A percentile compares a stretch with the other conserved stretches of the same genome.
phyloP scores from a whole-genome alignment of 768 basidiomycete genomes.

The Pisolithus sp. region DNA sequence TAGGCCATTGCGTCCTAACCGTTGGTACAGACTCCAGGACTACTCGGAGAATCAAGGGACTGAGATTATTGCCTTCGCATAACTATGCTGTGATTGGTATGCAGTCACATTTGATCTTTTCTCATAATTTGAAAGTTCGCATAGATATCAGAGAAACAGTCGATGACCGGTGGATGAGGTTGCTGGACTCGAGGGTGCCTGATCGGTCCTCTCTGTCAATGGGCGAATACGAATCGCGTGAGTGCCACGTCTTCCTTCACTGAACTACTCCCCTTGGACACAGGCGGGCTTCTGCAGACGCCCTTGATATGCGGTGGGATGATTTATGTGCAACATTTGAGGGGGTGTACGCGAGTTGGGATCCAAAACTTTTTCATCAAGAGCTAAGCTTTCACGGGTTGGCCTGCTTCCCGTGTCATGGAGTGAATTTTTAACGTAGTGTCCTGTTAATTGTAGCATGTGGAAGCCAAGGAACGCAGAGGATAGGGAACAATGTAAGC shows the following conservation, averaged over 20 bases:
- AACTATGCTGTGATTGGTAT: conserved; percentile 81
- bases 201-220: conserved; percentile 3
- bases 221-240: conserved; percentile 10
- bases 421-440: background rate
- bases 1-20: conserved; percentile 73
- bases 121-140: background rate
- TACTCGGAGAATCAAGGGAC: conserved; percentile 33
- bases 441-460: conserved; percentile 12
- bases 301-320: conserved; percentile 67
- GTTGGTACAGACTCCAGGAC: conserved; percentile 62
- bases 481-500: conserved; percentile 26
- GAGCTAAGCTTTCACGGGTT: conserved; percentile 63
- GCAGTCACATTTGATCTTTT: conserved; percentile 5
- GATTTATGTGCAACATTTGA: conserved; percentile 69
- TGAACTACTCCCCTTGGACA: background rate
- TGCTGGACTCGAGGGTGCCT: conserved; percentile 68
- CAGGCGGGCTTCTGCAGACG: conserved; percentile 26
- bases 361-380: conserved; percentile 55
- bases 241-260: conserved; percentile 1
- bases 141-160: conserved; percentile 41
- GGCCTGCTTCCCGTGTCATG: conserved; percentile 10
- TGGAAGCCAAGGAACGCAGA: conserved; percentile 42
- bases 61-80: conserved; percentile 64
- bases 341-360: conserved; percentile 83
- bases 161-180: conserved; percentile 49